Base-by-base conservation (phyloP, 2,329 filamentous ascomycete genomes). In the Alternaria hordeiaustralica region DNA sequence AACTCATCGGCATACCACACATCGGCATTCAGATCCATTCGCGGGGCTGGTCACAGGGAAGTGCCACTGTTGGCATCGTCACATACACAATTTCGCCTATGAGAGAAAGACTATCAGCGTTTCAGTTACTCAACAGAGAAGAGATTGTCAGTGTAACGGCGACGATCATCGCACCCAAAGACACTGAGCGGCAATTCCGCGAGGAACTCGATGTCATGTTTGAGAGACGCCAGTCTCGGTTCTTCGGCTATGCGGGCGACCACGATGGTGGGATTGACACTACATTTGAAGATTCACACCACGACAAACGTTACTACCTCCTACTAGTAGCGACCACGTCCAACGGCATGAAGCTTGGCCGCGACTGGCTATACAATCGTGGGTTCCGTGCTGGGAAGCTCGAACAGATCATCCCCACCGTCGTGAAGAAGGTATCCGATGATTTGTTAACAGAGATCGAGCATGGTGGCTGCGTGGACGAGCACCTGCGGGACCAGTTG, bases 401-500 rank as follows among this genome's bases (percentile, higher is more conserved):
- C 7, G 66, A 75, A 11, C 57, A 65, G 2, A 71, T 74, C 2
- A 67, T 82, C 2, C 69, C 71, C 2, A 68, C 72, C 3, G 75
- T 88, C 41, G 80, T 83, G 5, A 75, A 81, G 28, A 73, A 75
- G 8, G 85, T 86, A 5, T 79, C 83, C 4, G 71, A 77, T 1
- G 78, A 83, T 10, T 74, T 89, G 33, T 69, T 81, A 1, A 53
- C 67, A 1, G 86, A 89, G 61, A 74, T 87, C 47, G 72, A 76
- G 12, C 78, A 82, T 61, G 80, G 78, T 0, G 82, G 84, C 0
- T 85, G 82, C 67, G 82, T 88, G 5, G 87, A 89, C 68, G 81
- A 83, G 70, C 81, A 83, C 64, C 82, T 88, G 82, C 78, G 85
- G 46, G 88, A 89, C 73, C 87, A 89, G 69, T 67, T 89, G 25